Percentiles rank a stretch among this genome's conserved stretches.
Evolutionary conservation across 2,329 filamentous ascomycete species (phyloP).

Genomic region (Phyllosticta citrichinensis): DNA sequence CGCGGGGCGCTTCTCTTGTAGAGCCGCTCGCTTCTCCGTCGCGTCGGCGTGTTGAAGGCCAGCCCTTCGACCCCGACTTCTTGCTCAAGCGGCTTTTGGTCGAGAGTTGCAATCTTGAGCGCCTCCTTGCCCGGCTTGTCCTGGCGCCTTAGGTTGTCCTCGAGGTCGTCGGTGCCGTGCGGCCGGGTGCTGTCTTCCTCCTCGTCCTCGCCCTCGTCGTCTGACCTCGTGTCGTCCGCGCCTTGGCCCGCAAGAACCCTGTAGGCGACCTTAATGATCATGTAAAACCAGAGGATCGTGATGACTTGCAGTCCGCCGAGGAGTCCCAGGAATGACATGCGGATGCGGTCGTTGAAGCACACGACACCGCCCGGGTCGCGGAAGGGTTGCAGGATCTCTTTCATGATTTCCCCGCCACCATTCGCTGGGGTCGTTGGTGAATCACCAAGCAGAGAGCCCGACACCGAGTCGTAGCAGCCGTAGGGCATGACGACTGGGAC

Average conservation of each 20-base stretch:
- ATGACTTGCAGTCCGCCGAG: constrained; percentile 71
- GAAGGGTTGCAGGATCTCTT: constrained; percentile 66
- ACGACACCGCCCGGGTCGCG: constrained; percentile 59
- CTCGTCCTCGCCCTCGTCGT: constrained; percentile 67
- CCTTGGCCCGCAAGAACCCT: constrained; percentile 65
- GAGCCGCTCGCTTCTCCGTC: constrained; percentile 22
- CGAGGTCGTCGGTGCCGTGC: constrained; percentile 19
- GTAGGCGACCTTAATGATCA: constrained; percentile 76
- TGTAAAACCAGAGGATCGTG: constrained; percentile 76
- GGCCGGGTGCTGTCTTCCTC: constrained; percentile 27
- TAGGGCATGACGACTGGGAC: constrained; percentile 50
- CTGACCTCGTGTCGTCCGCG: constrained; percentile 80
- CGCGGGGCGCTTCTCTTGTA: constrained; percentile 41
- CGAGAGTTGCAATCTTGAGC: background rate
- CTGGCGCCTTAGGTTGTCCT: constrained; percentile 14
- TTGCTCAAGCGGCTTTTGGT: constrained; percentile 49
- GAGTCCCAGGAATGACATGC: constrained; percentile 65
- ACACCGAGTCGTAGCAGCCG: constrained; percentile 57
- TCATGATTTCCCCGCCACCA: constrained; percentile 33
- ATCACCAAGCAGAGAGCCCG: background rate
- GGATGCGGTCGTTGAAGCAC: constrained; percentile 68
- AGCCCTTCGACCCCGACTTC: constrained; percentile 67
- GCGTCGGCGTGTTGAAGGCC: constrained; percentile 43
- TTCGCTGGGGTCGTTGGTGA: constrained; percentile 2
- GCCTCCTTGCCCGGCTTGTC: constrained; percentile 20